A percentile compares a stretch with the other conserved stretches of the same genome.
These are phyloP conservation scores for Pyrus communis DNA, from an alignment of 306 rosid genomes.

Conservation along the genomic window DNA sequence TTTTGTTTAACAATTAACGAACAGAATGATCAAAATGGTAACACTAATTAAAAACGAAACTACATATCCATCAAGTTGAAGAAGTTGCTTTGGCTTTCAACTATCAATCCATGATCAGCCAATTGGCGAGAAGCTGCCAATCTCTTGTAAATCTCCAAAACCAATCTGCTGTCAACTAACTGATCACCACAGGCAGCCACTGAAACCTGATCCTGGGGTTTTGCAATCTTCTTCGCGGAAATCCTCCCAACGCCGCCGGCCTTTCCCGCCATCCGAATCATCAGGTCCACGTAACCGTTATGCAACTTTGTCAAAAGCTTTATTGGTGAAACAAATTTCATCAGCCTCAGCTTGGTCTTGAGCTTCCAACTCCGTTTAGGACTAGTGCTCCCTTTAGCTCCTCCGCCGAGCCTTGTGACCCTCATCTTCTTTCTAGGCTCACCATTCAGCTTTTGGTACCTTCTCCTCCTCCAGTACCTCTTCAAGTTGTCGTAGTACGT, in stretches of 20 bases:
- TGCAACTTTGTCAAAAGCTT: conserved; percentile 24
- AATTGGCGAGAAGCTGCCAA: conserved; percentile 22
- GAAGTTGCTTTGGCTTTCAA: neutral
- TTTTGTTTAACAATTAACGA: neutral
- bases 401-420: conserved; percentile 8
- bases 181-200: conserved; percentile 11
- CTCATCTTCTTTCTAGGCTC: conserved; percentile 20
- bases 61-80: neutral
- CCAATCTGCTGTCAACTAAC: conserved; percentile 23
- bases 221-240: conserved; percentile 21
- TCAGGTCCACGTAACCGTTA: conserved; percentile 25
- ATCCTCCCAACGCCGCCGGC: conserved; percentile 8
- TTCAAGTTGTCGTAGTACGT: conserved; percentile 15
- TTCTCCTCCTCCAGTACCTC: conserved; percentile 35
- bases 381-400: neutral
- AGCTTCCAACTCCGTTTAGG: conserved; percentile 9
- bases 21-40: neutral
- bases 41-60: neutral
- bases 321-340: conserved; percentile 5
- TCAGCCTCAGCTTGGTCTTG: conserved; percentile 1
- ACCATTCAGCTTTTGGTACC: conserved; percentile 26
- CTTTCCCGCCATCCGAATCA: conserved; percentile 24
- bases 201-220: conserved; percentile 10
- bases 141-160: conserved; percentile 35
- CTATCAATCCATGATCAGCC: neutral